Conservation (phyloP, 2,329 filamentous ascomycete species). For the Epichloe gansuensis region DNA sequence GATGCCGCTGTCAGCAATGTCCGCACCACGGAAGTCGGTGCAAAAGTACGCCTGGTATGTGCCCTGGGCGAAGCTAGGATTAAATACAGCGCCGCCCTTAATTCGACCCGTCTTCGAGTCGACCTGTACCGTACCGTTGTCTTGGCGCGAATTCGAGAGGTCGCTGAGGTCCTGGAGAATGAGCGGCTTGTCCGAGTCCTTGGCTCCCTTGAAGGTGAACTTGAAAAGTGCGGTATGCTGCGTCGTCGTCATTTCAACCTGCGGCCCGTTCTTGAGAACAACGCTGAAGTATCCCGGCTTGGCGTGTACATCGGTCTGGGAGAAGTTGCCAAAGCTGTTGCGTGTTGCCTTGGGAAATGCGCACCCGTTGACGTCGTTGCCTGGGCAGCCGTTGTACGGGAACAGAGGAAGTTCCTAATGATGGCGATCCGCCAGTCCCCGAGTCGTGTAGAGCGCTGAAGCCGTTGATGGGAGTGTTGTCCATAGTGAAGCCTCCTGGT, state of each 20-base stretch:
- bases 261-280: constrained; percentile 42
- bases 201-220: constrained; percentile 44
- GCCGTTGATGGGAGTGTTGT: constrained; percentile 36
- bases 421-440: constrained; percentile 45
- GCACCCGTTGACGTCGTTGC: constrained; percentile 50
- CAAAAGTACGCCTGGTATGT: constrained; percentile 52
- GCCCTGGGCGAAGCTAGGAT: constrained; percentile 53
- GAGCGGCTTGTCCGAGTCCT: constrained; percentile 35
- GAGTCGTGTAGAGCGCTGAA: constrained; percentile 49
- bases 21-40: constrained; percentile 50
- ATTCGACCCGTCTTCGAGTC: constrained; percentile 45
- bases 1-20: constrained; percentile 47
- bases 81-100: constrained; percentile 49
- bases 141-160: constrained; percentile 46
- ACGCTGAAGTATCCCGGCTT: constrained; percentile 56
- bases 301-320: constrained; percentile 39
- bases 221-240: constrained; percentile 55
- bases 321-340: constrained; percentile 30
- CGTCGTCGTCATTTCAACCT: constrained; percentile 54
- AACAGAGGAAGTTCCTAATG: constrained; percentile 63
- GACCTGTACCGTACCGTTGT: constrained; percentile 44
- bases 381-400: constrained; percentile 48
- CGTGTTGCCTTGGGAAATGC: constrained; percentile 39
- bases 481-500: constrained; percentile 45
- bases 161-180: constrained; percentile 56